Evolutionary conservation across 2,329 filamentous ascomycete species (phyloP).

Genomic region (Colletotrichum liaoningense): DNA sequence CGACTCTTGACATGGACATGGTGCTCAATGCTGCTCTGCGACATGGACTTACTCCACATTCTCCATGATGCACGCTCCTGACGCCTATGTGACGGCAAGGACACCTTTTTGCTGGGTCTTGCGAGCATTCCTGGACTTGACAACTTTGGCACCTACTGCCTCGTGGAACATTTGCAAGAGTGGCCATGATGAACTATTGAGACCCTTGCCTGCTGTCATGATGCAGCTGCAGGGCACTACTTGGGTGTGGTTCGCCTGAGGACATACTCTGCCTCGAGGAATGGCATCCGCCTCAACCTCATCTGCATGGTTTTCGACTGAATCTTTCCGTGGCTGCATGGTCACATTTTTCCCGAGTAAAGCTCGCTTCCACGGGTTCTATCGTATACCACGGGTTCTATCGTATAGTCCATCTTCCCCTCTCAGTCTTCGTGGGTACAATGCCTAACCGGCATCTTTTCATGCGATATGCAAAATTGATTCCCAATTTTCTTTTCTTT

Average conservation of each 20-base stretch:
- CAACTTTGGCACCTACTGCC: neutral
- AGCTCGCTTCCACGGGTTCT: constrained; percentile 8
- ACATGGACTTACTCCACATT: constrained; percentile 27
- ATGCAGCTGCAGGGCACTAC: neutral
- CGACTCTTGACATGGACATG: constrained; percentile 31
- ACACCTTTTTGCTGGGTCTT: constrained; percentile 4
- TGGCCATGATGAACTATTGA: constrained; percentile 20
- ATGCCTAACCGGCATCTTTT: constrained; percentile 18
- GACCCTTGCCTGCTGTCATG: constrained; percentile 9
- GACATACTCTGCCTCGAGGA: neutral
- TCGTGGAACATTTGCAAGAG: constrained; percentile 3
- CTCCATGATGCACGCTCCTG: constrained; percentile 29
- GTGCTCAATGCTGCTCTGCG: constrained; percentile 28
- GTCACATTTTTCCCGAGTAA: neutral
- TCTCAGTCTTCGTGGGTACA: constrained; percentile 16
- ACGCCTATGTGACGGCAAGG: constrained; percentile 21
- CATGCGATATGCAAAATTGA: constrained; percentile 11
- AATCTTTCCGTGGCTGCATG: constrained; percentile 15
- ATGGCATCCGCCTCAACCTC: constrained; percentile 46
- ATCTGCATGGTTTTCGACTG: neutral
- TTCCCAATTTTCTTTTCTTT: constrained; percentile 38
- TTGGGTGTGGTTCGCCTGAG: neutral
- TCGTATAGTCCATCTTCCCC: constrained; percentile 11
- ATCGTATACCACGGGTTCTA: constrained; percentile 12
- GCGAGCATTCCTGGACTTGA: constrained; percentile 9